phyloP scores from a whole-genome alignment of 1,284 basidiomycete species.

The Pseudozyma thailandica region DNA sequence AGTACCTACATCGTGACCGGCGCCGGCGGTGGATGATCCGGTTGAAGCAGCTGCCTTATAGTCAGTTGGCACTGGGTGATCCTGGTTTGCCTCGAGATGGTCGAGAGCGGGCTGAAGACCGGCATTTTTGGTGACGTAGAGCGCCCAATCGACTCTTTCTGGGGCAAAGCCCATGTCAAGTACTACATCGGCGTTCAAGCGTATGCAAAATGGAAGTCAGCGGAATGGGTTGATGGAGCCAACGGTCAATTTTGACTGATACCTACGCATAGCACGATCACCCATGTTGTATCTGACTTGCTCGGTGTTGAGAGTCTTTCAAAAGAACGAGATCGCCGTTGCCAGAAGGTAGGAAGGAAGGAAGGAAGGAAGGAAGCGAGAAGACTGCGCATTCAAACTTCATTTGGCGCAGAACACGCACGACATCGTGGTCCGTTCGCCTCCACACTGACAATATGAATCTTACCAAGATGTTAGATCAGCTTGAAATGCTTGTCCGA shows the following conservation, averaged over 20 bases:
- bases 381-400: constrained; percentile 7
- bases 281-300: constrained; percentile 24
- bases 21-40: constrained; percentile 15
- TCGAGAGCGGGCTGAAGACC: constrained; percentile 65
- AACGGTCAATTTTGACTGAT: neutral
- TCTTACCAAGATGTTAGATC: constrained; percentile 13
- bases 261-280: constrained; percentile 41
- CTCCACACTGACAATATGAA: constrained; percentile 16
- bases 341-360: neutral
- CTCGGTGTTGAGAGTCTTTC: no score
- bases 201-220: no score
- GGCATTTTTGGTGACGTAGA: constrained; percentile 53
- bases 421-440: constrained; percentile 41
- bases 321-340: neutral
- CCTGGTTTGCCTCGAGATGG: constrained; percentile 64
- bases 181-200: constrained; percentile 26
- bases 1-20: constrained; percentile 36
- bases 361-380: neutral
- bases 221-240: no score
- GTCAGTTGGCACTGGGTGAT: constrained; percentile 53
- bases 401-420: constrained; percentile 10
- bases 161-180: constrained; percentile 66
- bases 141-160: constrained; percentile 65
- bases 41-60: constrained; percentile 37
- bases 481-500: constrained; percentile 15